Conservation (phyloP, 139 green algal genomes). For the Chara braunii region DNA sequence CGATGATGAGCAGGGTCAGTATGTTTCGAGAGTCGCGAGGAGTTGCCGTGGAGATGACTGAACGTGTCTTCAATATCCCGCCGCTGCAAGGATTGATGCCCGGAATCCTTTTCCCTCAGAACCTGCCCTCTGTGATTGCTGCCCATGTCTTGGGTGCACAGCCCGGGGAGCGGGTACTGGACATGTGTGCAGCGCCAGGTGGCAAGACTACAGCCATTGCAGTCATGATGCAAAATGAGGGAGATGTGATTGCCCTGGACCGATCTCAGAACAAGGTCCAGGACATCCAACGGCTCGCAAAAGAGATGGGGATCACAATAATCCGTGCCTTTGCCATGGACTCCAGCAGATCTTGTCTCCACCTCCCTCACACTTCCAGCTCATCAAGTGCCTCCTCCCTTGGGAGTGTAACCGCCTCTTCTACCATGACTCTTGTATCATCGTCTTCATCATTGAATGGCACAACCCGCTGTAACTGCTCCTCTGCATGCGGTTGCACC, state of each 20-base stretch:
- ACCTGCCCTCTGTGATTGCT: slow-evolving; percentile 61
- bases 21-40: slow-evolving; percentile 60
- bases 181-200: slow-evolving; percentile 88
- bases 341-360: slow-evolving; percentile 49
- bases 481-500: too few relatives aligned
- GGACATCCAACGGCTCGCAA: slow-evolving; percentile 45
- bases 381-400: too few relatives aligned
- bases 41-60: slow-evolving; percentile 53
- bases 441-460: too few relatives aligned
- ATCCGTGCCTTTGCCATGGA: slow-evolving; percentile 68
- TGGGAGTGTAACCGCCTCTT: too few relatives aligned
- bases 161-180: slow-evolving; percentile 55
- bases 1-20: slow-evolving; percentile 49
- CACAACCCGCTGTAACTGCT: too few relatives aligned
- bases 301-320: slow-evolving; percentile 59
- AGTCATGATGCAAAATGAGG: slow-evolving; percentile 67
- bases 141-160: slow-evolving; percentile 52
- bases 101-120: slow-evolving; percentile 65
- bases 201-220: slow-evolving; percentile 86
- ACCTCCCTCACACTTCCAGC: too few relatives aligned
- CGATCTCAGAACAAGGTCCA: slow-evolving; percentile 69
- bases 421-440: too few relatives aligned
- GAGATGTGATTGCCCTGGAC: slow-evolving; percentile 69
- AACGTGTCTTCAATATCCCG: slow-evolving; percentile 52
- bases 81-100: slow-evolving; percentile 39